These are phyloP conservation scores for Starmera amethionina DNA, from an alignment of 805 yeast species.

Conservation along the genomic window DNA sequence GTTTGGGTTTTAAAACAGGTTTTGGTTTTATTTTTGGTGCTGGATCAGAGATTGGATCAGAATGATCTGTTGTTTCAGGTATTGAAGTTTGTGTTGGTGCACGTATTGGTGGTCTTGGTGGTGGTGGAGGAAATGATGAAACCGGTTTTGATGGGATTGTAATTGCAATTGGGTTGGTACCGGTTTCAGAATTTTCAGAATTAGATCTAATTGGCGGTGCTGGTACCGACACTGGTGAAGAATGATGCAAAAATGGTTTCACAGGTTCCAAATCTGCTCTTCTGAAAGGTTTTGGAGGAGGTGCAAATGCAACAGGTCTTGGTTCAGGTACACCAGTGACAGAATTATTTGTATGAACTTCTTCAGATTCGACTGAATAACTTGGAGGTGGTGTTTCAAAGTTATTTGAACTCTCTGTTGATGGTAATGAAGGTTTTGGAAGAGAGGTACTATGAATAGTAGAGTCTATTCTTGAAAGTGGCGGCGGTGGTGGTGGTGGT, in stretches of 20 bases:
- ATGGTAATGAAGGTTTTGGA: background rate
- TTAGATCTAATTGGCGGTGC: background rate
- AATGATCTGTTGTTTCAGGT: background rate
- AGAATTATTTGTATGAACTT: too few relatives aligned
- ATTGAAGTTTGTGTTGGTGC: slow-evolving; percentile 8
- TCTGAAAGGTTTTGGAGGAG: slow-evolving; percentile 24
- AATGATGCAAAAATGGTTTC: background rate
- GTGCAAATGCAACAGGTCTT: slow-evolving; percentile 16
- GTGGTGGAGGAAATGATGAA: background rate
- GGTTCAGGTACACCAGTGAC: background rate
- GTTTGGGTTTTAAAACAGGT: slow-evolving; percentile 7
- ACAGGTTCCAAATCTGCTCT: slow-evolving; percentile 1
- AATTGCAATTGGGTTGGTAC: background rate
- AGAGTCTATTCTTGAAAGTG: background rate
- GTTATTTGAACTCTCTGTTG: background rate
- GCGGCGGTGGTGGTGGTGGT: slow-evolving; percentile 1
- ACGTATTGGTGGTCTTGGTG: slow-evolving; percentile 1
- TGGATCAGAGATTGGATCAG: background rate
- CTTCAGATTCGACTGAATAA: background rate
- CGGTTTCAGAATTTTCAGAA: too few relatives aligned
- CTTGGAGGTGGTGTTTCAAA: background rate
- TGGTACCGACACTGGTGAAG: background rate
- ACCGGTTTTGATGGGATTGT: background rate
- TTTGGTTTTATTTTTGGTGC: slow-evolving; percentile 11
- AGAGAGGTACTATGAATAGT: background rate